Evolutionary conservation across 805 yeast species (phyloP).

Genomic region (Clavispora vitiphila): DNA sequence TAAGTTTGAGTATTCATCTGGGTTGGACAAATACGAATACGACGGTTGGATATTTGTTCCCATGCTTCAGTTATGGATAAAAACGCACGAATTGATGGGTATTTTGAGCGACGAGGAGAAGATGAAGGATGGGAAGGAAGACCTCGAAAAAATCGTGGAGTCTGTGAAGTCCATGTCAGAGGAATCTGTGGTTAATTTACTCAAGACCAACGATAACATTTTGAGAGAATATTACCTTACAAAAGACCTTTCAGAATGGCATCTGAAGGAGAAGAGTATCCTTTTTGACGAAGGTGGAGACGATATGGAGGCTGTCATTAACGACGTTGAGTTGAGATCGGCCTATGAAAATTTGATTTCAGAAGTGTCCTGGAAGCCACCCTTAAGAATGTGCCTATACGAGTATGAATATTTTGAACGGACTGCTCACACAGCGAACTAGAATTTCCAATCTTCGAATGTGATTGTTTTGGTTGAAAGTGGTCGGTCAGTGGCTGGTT

Average conservation of each 20-base stretch:
- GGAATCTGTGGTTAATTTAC: slow-evolving; percentile 17
- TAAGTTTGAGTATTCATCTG: slow-evolving; percentile 16
- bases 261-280: slow-evolving; percentile 14
- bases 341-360: slow-evolving; percentile 5
- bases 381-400: slow-evolving; percentile 8
- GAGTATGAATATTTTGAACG: slow-evolving; percentile 2
- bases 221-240: slow-evolving; percentile 20
- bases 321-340: background rate
- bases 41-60: slow-evolving; percentile 14
- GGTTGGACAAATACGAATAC: slow-evolving; percentile 8
- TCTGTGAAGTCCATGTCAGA: slow-evolving; percentile 21
- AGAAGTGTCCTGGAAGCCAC: slow-evolving; percentile 3
- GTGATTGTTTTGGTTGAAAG: too few species aligned
- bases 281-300: slow-evolving; percentile 14
- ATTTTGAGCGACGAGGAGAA: slow-evolving; percentile 9
- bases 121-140: background rate
- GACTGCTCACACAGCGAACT: background rate
- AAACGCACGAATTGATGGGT: slow-evolving; percentile 6
- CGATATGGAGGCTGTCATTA: slow-evolving; percentile 2
- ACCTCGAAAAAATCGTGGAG: slow-evolving; percentile 11
- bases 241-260: slow-evolving; percentile 14
- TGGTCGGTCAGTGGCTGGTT: too few species aligned
- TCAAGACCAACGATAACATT: slow-evolving; percentile 16
- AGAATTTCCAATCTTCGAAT: background rate
- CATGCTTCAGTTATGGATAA: slow-evolving; percentile 18